Conservation (phyloP, 2,329 filamentous ascomycete genomes). For the Stagonosporopsis rhizophila region DNA sequence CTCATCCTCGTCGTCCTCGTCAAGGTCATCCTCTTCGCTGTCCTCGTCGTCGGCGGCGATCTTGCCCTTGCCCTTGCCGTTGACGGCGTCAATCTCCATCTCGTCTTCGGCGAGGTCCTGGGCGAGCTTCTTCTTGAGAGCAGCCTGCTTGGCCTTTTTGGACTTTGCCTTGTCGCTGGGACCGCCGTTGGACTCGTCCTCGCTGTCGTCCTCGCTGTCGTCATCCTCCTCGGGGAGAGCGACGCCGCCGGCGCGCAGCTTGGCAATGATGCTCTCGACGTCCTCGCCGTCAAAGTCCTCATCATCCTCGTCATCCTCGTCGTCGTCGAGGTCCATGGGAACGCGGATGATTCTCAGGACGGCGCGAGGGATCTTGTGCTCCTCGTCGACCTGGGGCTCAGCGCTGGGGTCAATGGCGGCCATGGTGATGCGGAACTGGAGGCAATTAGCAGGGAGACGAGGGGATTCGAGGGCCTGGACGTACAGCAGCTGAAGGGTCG, state of each 20-base stretch:
- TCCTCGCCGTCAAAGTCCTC: conserved; percentile 56
- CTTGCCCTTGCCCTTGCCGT: conserved; percentile 61
- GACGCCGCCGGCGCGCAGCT: conserved; percentile 42
- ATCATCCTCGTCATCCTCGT: conserved; percentile 63
- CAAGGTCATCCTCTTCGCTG: conserved; percentile 59
- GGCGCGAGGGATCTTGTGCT: conserved; percentile 68
- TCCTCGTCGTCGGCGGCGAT: conserved; percentile 75
- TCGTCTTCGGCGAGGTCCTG: conserved; percentile 72
- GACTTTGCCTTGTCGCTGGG: conserved; percentile 90
- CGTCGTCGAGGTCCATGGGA: conserved; percentile 64
- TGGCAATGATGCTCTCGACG: conserved; percentile 50
- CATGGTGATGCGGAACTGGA: conserved; percentile 96
- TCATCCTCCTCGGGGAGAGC: conserved; percentile 46
- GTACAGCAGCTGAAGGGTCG: conserved; percentile 82
- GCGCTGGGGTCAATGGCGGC: conserved; percentile 93
- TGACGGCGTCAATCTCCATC: conserved; percentile 72
- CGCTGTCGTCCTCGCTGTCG: conserved; percentile 61
- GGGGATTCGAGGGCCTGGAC: conserved; percentile 50
- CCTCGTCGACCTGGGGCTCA: conserved; percentile 56
- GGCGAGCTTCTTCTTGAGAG: conserved; percentile 78
- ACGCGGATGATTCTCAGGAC: conserved; percentile 91
- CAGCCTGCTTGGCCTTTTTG: conserved; percentile 83
- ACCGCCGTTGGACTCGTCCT: conserved; percentile 82
- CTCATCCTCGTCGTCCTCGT: conserved; percentile 47
- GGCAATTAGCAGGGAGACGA: conserved; percentile 23